A percentile compares a stretch with the other conserved stretches of the same genome.
These are phyloP conservation scores for Alternaria sp. DNA, from an alignment of 2,329 filamentous ascomycete genomes.

Conservation along the genomic window DNA sequence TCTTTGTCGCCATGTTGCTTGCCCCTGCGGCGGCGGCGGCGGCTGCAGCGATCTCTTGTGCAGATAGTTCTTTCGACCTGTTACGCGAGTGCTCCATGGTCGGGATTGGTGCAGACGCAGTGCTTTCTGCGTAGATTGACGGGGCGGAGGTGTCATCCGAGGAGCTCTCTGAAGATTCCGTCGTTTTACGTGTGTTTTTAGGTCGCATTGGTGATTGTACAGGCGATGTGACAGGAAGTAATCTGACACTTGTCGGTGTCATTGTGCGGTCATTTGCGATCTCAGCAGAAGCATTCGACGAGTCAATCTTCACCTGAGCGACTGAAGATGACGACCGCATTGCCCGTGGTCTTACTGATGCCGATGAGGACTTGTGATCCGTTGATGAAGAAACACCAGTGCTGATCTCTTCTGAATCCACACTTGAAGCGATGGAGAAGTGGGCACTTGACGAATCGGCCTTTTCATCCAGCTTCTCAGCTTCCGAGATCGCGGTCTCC, in stretches of 20 bases:
- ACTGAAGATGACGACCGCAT: slow-evolving; percentile 69
- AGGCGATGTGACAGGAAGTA: slow-evolving; percentile 66
- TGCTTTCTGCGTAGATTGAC: slow-evolving; percentile 39
- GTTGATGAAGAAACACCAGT: slow-evolving; percentile 37
- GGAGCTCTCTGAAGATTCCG: slow-evolving; percentile 23
- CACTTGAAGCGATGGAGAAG: slow-evolving; percentile 32
- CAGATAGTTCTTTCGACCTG: slow-evolving; percentile 32
- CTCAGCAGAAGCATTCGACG: slow-evolving; percentile 68
- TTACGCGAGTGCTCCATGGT: slow-evolving; percentile 19
- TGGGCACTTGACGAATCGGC: slow-evolving; percentile 34
- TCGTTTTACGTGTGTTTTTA: slow-evolving; percentile 17
- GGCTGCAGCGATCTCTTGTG: slow-evolving; percentile 35
- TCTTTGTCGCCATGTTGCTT: slow-evolving; percentile 25
- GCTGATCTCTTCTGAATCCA: slow-evolving; percentile 31
- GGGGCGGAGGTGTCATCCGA: slow-evolving; percentile 30
- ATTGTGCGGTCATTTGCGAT: slow-evolving; percentile 60
- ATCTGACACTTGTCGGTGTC: slow-evolving; percentile 70
- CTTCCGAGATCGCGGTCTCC: slow-evolving; percentile 25
- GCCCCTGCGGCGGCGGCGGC: slow-evolving; percentile 34
- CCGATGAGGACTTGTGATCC: slow-evolving; percentile 29
- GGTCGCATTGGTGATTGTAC: slow-evolving; percentile 58
- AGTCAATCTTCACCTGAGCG: slow-evolving; percentile 73
- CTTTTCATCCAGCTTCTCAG: slow-evolving; percentile 34
- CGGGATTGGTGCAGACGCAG: slow-evolving; percentile 20
- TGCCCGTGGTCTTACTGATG: slow-evolving; percentile 58